Conservation (phyloP, 2,329 filamentous ascomycete genomes). For the Clarireedia paspali region DNA sequence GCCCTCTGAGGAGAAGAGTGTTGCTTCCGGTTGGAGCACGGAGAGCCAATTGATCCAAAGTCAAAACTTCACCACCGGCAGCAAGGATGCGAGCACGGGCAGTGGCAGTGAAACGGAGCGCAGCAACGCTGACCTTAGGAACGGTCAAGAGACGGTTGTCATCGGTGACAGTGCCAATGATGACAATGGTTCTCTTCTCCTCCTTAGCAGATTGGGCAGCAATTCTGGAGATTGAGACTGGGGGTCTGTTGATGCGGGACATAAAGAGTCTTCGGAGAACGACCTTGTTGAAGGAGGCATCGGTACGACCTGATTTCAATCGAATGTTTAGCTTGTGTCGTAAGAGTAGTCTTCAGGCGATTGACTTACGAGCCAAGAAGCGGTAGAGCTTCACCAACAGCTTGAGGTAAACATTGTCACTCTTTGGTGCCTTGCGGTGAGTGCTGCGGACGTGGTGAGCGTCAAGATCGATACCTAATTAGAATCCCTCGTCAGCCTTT, state of each 20-base stretch:
- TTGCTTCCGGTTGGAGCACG: constrained; percentile 93
- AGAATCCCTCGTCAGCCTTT: constrained; percentile 53
- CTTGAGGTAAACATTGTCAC: constrained; percentile 96
- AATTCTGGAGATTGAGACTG: constrained; percentile 90
- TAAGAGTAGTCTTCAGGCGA: constrained; percentile 4
- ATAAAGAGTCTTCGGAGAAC: constrained; percentile 96
- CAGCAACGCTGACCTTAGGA: constrained; percentile 89
- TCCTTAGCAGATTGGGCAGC: constrained; percentile 58
- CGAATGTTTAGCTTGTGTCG: constrained; percentile 1
- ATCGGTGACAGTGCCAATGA: constrained; percentile 93
- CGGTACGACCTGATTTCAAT: constrained; percentile 68
- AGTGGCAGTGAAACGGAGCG: constrained; percentile 92
- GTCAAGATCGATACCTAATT: constrained; percentile 64
- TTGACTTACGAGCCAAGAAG: constrained; percentile 82
- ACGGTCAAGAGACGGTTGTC: constrained; percentile 89
- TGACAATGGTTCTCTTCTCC: constrained; percentile 80
- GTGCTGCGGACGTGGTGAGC: constrained; percentile 61
- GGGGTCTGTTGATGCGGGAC: constrained; percentile 96
- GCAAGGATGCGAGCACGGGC: constrained; percentile 89
- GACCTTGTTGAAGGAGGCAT: constrained; percentile 97
- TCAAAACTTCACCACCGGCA: constrained; percentile 90
- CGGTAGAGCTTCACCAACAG: constrained; percentile 97
- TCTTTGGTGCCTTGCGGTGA: constrained; percentile 94
- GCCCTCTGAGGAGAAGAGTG: constrained; percentile 92
- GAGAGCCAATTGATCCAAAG: constrained; percentile 93